Evolutionary conservation across 208 protist genomes (phyloP).

Genomic region (Leishmania major): DNA sequence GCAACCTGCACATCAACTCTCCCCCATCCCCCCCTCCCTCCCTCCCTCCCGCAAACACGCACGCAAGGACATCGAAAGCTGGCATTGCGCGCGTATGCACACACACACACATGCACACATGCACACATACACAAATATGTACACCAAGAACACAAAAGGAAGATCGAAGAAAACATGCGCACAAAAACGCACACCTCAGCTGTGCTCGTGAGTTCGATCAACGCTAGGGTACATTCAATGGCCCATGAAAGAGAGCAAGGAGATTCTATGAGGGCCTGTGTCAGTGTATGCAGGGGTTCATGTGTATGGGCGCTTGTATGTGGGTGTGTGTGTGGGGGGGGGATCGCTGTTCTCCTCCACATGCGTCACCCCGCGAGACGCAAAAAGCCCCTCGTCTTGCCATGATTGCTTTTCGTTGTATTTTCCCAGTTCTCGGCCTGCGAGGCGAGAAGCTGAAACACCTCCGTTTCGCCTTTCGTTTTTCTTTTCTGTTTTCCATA

Average conservation of each 20-base stretch:
- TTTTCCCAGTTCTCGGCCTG: neutral
- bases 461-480: too few relatives aligned
- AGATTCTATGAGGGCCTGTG: neutral
- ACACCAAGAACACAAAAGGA: neutral
- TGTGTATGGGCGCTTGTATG: neutral
- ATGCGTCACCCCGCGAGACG: neutral
- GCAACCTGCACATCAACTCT: neutral
- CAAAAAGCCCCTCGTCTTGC: neutral
- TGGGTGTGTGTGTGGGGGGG: too few relatives aligned
- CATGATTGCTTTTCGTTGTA: neutral
- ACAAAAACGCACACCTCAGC: neutral
- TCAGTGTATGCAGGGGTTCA: neutral
- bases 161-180: neutral
- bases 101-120: constrained; percentile 3
- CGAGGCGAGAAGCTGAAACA: neutral
- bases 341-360: too few relatives aligned
- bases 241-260: neutral
- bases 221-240: neutral
- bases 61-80: neutral
- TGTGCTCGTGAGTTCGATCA: neutral
- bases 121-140: neutral
- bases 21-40: neutral
- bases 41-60: neutral
- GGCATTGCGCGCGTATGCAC: neutral
- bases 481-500: neutral